Evolutionary conservation across 2,329 filamentous ascomycete genomes (phyloP).

Genomic region (Fusarium tjaetaba): DNA sequence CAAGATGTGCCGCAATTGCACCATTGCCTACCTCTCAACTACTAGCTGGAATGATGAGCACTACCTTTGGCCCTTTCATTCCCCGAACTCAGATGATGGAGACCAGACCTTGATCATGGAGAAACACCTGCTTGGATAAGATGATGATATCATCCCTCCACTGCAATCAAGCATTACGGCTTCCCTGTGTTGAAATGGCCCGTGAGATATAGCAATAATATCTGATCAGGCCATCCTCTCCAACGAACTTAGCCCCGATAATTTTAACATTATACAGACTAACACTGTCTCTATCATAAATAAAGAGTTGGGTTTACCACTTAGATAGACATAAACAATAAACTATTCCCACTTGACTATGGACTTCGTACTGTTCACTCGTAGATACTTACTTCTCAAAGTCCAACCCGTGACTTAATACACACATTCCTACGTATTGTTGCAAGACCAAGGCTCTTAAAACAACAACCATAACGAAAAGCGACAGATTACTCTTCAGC

Average conservation of each 20-base stretch:
- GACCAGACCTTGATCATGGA: not conserved
- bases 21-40: too few relatives aligned
- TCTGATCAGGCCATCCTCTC: not conserved
- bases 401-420: too few relatives aligned
- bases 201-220: not conserved
- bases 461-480: not conserved
- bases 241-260: too few relatives aligned
- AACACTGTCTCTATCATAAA: not conserved
- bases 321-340: not conserved
- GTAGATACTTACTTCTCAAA: not conserved
- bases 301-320: not conserved
- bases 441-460: not conserved
- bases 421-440: not conserved
- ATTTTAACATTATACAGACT: fast-evolving
- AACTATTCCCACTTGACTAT: not conserved
- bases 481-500: not conserved
- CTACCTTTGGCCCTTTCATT: too few relatives aligned
- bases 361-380: not conserved
- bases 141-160: too few relatives aligned
- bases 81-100: too few relatives aligned
- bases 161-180: not conserved
- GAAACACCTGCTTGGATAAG: not conserved
- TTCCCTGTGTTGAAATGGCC: not conserved
- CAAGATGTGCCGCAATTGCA: too few relatives aligned
- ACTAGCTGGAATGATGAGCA: too few relatives aligned